A percentile compares a stretch with the other conserved stretches of the same genome.
Evolutionary conservation across 495 filamentous ascomycete species (phyloP).

Genomic region (Thermothielavioides terrestris): DNA sequence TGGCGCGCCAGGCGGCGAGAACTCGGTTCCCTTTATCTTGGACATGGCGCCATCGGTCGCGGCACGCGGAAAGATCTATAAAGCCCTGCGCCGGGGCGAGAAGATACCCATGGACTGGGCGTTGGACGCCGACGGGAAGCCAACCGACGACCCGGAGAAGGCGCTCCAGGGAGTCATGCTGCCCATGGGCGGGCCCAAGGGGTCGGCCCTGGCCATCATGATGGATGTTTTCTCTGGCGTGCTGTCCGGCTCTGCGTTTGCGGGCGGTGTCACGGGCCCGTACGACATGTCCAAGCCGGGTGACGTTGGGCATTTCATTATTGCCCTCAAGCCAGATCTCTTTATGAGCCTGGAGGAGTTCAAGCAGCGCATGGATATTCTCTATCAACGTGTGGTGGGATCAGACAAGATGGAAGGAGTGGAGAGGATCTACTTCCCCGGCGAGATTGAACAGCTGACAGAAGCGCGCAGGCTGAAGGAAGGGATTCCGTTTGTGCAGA

Average conservation of each 20-base stretch:
- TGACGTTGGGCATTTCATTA: slow-evolving; percentile 68
- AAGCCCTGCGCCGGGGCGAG: slow-evolving; percentile 60
- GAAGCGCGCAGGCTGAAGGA: slow-evolving; percentile 45
- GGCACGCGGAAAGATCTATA: slow-evolving; percentile 68
- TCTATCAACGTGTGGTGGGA: slow-evolving; percentile 56
- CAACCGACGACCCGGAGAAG: slow-evolving; percentile 55
- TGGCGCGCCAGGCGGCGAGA: slow-evolving; percentile 51
- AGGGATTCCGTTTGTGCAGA: slow-evolving; percentile 59
- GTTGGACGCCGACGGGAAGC: slow-evolving; percentile 58
- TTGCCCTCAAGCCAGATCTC: slow-evolving; percentile 68
- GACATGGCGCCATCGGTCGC: slow-evolving; percentile 73
- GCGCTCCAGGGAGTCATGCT: slow-evolving; percentile 68
- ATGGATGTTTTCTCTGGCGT: slow-evolving; percentile 82
- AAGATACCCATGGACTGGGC: slow-evolving; percentile 70
- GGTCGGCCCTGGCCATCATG: slow-evolving; percentile 63
- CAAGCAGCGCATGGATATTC: slow-evolving; percentile 57
- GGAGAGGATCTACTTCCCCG: slow-evolving; percentile 71
- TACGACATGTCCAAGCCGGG: slow-evolving; percentile 61
- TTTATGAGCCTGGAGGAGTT: slow-evolving; percentile 67
- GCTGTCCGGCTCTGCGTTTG: slow-evolving; percentile 59
- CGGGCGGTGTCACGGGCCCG: slow-evolving; percentile 60
- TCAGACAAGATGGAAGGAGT: slow-evolving; percentile 60
- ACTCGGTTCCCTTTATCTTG: slow-evolving; percentile 50
- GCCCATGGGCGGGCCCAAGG: slow-evolving; percentile 73
- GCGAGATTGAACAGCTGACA: slow-evolving; percentile 62